phyloP scores from a whole-genome alignment of 306 rosid species.

The Lotus japonicus region DNA sequence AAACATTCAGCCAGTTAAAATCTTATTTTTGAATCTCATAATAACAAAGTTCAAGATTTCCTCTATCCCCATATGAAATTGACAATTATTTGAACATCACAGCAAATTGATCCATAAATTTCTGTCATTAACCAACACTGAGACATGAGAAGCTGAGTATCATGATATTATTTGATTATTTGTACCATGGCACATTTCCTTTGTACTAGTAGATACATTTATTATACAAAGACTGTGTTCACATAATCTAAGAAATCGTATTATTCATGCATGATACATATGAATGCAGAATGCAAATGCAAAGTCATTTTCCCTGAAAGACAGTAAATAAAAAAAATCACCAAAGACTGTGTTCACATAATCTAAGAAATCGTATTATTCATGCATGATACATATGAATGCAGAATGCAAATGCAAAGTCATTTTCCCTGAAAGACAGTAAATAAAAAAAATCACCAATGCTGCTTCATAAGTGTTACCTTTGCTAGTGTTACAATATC shows the following conservation, averaged over 20 bases:
- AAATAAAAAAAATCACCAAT: not conserved
- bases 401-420: not conserved
- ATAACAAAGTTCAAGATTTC: not conserved
- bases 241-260: not conserved
- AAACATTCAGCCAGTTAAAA: not conserved
- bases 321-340: too few relatives aligned
- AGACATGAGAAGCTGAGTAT: not conserved
- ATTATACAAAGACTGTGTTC: not conserved
- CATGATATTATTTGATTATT: not conserved
- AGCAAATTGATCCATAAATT: not conserved
- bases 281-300: too few relatives aligned
- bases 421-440: not conserved
- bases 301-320: too few relatives aligned
- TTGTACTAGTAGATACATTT: not conserved
- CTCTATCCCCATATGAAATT: not conserved
- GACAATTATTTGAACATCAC: not conserved
- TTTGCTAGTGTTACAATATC: conserved; percentile 50
- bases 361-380: too few relatives aligned
- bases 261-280: not conserved
- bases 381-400: not conserved
- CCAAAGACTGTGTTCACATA: too few relatives aligned
- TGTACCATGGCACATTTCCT: not conserved
- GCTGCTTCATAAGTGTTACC: conserved; percentile 20
- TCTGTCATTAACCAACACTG: not conserved
- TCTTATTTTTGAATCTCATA: not conserved